Evolutionary conservation across 805 yeast genomes (phyloP), one percentile per base, ranked within the genome.

Genomic region (Candida ipomoeae): DNA sequence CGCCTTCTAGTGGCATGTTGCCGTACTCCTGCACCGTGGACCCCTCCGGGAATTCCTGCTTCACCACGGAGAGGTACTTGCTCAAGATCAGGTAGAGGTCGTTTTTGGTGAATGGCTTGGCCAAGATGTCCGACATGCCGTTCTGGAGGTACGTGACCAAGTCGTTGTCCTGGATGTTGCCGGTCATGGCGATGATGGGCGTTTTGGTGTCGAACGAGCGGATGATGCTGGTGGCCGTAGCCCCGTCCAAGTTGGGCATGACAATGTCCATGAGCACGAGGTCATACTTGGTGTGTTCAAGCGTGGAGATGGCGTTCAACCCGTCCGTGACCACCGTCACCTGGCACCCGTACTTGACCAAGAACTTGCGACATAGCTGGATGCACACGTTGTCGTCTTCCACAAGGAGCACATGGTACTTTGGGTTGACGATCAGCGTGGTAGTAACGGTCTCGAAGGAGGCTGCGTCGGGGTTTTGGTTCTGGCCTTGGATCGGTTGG

Each of bases 301-400:
- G 80, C 0, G 83, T 85, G 33, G 83, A 79, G 40, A 94, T 89
- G 2, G 97, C 97, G 34, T 88, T 84, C 10, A 92, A 69, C 0
- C 99, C 99, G 69, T 92, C 97, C 5, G 89, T 85, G 0, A 89
- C 97, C 17, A 90, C 89, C 43, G 94, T 92, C 4, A 92, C 96
- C 13, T 89, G 83, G 65, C 97, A 91, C 0, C 97, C 97, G 64
- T 87, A 89, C 61, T 89, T 87, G 62, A 82, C 80, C 50, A 94
- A 67, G 62, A 94, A 89, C 64, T 88, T 87, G 8, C 87, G 76
- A 59, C 97, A 88, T 8, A 92, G 73, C 55, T 86, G 88, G 48
- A 89, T 86, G 58, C 96, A 87, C 36, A 87, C 88, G 37, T 79
- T 81, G 65, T 85, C 95, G 67, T 86, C 95, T 66, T 86, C 95